phyloP scores from a whole-genome alignment of 2,329 filamentous ascomycete species.

The Chaetomiaceae sp. region DNA sequence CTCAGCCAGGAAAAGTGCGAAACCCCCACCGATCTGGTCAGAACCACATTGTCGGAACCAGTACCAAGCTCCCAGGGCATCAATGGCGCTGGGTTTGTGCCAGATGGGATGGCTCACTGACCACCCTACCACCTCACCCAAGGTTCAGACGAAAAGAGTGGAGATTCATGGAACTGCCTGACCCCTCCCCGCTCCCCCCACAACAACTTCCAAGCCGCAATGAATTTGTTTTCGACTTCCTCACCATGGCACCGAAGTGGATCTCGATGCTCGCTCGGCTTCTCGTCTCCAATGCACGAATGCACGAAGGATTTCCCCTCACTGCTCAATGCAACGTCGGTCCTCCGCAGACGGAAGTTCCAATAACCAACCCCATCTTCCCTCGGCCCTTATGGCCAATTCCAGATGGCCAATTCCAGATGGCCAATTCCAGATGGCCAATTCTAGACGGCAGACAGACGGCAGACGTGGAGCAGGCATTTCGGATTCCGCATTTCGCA shows the following conservation, averaged over 20 bases:
- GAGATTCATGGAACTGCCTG: too few species aligned
- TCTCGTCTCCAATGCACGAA: background rate
- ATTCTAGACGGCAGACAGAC: too few species aligned
- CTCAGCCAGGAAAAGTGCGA: background rate
- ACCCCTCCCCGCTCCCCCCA: constrained; percentile 4
- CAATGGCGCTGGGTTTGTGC: too few species aligned
- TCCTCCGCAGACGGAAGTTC: background rate
- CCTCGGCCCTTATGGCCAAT: too few species aligned
- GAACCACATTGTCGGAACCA: constrained; percentile 19
- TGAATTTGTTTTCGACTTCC: background rate
- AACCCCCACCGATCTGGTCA: constrained; percentile 16
- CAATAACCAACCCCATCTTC: background rate
- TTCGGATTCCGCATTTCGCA: too few species aligned
- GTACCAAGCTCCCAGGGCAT: too few species aligned
- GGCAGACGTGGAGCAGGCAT: background rate
- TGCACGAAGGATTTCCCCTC: background rate
- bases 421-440: too few species aligned
- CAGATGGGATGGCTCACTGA: too few species aligned
- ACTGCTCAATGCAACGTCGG: background rate
- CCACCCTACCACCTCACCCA: too few species aligned
- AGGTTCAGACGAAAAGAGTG: too few species aligned
- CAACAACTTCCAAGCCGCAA: background rate
- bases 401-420: too few species aligned
- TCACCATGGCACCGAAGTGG: background rate
- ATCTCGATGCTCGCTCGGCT: background rate